These are phyloP conservation scores for Backusella australiensis DNA, from an alignment of 192 early-diverging fungal genomes.

Conservation along the genomic window DNA sequence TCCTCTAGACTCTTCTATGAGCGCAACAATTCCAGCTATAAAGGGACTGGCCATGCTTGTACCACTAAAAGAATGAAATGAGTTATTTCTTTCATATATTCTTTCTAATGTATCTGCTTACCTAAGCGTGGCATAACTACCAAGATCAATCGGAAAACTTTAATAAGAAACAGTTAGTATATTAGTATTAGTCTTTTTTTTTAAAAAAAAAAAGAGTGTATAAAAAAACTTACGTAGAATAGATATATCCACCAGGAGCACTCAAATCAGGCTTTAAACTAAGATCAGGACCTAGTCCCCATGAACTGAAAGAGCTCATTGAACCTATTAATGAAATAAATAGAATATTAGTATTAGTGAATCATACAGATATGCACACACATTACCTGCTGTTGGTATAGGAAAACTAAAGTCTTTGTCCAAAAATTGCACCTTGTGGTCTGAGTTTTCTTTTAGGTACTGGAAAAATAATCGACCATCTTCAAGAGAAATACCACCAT, in stretches of 20 bases:
- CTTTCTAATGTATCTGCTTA: background rate
- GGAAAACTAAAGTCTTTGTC: slow-evolving; percentile 30
- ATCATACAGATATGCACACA: slow-evolving; percentile 15
- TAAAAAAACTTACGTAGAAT: slow-evolving; percentile 51
- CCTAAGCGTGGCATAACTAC: slow-evolving; percentile 35
- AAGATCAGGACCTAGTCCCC: slow-evolving; percentile 62
- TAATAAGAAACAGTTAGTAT: background rate
- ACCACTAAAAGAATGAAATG: slow-evolving; percentile 40
- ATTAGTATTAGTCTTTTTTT: background rate
- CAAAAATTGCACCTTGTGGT: slow-evolving; percentile 25
- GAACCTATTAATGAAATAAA: slow-evolving; percentile 33
- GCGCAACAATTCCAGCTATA: slow-evolving; percentile 64
- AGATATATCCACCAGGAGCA: slow-evolving; percentile 70
- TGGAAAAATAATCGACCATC: slow-evolving; percentile 38
- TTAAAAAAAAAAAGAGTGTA: slow-evolving; percentile 8
- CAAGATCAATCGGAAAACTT: slow-evolving; percentile 31
- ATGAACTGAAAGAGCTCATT: slow-evolving; percentile 62
- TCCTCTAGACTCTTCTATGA: slow-evolving; percentile 56
- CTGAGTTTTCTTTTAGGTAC: background rate
- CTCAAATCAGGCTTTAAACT: slow-evolving; percentile 57
- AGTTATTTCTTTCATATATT: background rate
- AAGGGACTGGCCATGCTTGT: slow-evolving; percentile 86
- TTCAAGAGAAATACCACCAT: slow-evolving; percentile 35
- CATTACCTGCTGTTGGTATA: slow-evolving; percentile 33
- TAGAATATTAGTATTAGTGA: slow-evolving; percentile 4